Base-by-base conservation (phyloP, 805 yeast genomes). In the Hanseniaspora lindneri region DNA sequence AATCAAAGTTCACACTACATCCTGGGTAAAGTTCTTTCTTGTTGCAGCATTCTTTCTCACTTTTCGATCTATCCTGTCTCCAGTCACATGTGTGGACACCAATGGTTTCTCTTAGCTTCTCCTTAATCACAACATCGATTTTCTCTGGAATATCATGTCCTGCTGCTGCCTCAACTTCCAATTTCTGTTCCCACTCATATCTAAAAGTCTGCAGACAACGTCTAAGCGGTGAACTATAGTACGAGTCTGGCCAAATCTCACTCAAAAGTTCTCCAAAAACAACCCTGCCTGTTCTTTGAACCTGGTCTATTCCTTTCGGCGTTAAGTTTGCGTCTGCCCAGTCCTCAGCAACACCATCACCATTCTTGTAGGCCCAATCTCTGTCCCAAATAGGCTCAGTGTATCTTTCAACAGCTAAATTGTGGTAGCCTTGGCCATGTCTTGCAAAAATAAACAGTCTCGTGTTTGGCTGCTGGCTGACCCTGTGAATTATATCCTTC, bases 341-440 rank as follows among this genome's bases (percentile, higher is more conserved):
- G 11, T 41, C 44, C 0, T 56, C 62, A 2, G 73, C 62, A 39
- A 70, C 73, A 4, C 78, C 82, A 56, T 76, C 79, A 2, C 79
- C 78, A 4, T 67, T 63, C 39, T 70, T 51, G 14, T 63, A 62
- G 5, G 76, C 68, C 78, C 79, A 78, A 51, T 77, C 69, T 0
- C 57, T 55, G 54, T 75, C 62, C 87, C 85, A 80, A n/a, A 62
- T 73, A 2, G 69, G 68, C 17, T 66, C 49, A 10, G 84, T 84
- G 55, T 76, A 77, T 51, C 73, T 69, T 20, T 62, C 64, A 14
- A 77, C 75, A 2, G 75, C 71, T 39, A 67, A 66, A 55, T 80
- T 80, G 53, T 80, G 87, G 57, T 63, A 73, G 0, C 85, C 86
- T 59, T 79, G 83, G 5, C 85, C 86, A 55, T 80, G 86, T 58